These are phyloP conservation scores for Brassica napus DNA, from an alignment of 345 rosid species.

Conservation along the genomic window DNA sequence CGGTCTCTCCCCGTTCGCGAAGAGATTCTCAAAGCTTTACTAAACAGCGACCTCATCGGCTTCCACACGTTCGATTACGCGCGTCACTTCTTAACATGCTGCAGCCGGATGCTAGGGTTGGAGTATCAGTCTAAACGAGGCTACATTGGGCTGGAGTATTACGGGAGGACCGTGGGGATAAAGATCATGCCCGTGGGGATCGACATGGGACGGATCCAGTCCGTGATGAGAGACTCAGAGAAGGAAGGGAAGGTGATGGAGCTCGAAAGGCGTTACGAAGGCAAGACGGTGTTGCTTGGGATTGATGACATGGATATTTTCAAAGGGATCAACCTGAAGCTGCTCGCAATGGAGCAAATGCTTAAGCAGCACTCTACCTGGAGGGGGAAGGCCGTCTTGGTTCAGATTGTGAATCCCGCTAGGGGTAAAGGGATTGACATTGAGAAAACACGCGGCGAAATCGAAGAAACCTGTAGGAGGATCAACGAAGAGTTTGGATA, in stretches of 20 bases:
- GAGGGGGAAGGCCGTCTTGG: background rate
- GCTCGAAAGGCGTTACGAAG: background rate
- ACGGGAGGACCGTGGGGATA: background rate
- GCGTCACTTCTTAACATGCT: background rate
- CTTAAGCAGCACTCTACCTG: background rate
- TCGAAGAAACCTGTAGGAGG: background rate
- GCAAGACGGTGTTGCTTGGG: background rate
- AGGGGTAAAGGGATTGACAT: background rate
- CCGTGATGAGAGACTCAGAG: background rate
- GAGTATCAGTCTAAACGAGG: background rate
- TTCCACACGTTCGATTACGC: background rate
- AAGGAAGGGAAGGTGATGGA: background rate
- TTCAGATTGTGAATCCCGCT: background rate
- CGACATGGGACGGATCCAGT: background rate
- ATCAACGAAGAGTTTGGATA: background rate
- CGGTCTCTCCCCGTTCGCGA: background rate
- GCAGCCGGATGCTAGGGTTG: background rate
- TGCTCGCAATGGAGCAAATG: background rate
- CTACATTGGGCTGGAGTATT: background rate
- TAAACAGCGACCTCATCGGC: background rate
- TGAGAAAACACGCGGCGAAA: background rate
- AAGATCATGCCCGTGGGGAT: background rate
- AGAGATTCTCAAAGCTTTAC: background rate
- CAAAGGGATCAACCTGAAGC: background rate
- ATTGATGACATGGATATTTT: background rate